These are phyloP conservation scores for Elsinoe ampelina DNA, from an alignment of 2,329 filamentous ascomycete species.

Conservation along the genomic window DNA sequence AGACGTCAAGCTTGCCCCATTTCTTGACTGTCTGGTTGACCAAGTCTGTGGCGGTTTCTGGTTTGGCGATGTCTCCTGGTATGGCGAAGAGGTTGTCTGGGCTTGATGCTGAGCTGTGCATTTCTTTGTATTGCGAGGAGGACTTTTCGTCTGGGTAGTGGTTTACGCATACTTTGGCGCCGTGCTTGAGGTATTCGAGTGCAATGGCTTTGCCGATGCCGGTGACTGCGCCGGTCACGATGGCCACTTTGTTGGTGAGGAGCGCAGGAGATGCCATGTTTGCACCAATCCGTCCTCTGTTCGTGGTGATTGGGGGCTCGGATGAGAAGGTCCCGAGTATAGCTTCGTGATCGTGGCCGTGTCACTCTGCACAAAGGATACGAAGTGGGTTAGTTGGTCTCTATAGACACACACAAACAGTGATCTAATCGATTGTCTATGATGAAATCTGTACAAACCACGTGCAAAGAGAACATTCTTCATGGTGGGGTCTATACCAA, in stretches of 20 bases:
- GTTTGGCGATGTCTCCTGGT: constrained; percentile 66
- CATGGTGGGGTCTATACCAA: too few relatives aligned
- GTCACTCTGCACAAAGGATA: too few relatives aligned
- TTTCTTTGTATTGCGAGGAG: constrained; percentile 37
- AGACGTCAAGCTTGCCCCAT: constrained; percentile 52
- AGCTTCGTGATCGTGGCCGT: too few relatives aligned
- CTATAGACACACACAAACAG: too few relatives aligned
- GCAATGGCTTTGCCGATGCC: constrained; percentile 73
- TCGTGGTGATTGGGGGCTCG: not conserved
- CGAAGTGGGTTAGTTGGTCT: too few relatives aligned
- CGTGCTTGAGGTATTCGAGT: constrained; percentile 67
- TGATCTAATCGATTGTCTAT: too few relatives aligned
- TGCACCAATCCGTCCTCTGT: not conserved
- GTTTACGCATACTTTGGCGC: constrained; percentile 71
- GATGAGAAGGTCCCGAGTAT: too few relatives aligned
- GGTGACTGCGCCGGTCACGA: constrained; percentile 25
- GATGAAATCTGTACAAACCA: too few relatives aligned
- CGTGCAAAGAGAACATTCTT: too few relatives aligned
- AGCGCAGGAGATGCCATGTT: constrained; percentile 9
- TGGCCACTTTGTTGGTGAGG: constrained; percentile 24
- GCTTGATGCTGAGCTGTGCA: constrained; percentile 33
- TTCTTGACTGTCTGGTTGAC: constrained; percentile 55
- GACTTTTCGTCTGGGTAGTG: constrained; percentile 55
- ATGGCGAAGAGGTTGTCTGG: constrained; percentile 51
- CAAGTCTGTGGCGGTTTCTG: constrained; percentile 59